A percentile compares a stretch with the other conserved stretches of the same genome.
Conservation (phyloP, 2,329 filamentous ascomycete genomes). For the Trichoderma sp. region DNA sequence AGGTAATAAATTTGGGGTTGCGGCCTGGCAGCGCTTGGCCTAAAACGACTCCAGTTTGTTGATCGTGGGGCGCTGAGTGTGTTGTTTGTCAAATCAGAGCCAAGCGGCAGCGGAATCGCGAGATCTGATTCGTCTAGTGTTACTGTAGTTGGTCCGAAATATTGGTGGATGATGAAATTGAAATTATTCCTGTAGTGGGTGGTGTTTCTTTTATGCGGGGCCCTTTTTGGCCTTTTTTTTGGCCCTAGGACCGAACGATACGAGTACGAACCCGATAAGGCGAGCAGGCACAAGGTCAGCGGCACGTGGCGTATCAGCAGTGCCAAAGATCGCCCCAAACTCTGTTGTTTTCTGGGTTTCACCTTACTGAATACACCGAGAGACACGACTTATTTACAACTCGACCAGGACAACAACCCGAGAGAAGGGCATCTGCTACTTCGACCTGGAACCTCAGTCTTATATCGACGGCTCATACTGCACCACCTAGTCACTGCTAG, state of each 20-base stretch:
- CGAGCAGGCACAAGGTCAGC: not conserved
- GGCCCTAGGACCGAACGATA: not conserved
- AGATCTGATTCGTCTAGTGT: not conserved
- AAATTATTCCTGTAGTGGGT: not conserved
- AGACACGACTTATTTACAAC: not conserved
- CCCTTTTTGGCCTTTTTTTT: not conserved
- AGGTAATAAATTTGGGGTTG: constrained; percentile 11
- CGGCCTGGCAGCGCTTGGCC: not conserved
- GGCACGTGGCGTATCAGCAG: constrained; percentile 10
- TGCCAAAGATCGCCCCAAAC: not conserved
- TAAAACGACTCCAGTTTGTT: not conserved
- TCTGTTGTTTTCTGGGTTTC: not conserved
- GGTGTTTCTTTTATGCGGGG: not conserved
- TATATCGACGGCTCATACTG: not conserved
- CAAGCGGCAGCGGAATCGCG: not conserved
- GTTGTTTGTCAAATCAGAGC: not conserved
- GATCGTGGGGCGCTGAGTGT: not conserved
- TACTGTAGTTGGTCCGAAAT: not conserved
- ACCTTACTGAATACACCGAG: not conserved
- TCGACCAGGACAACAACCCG: not conserved
- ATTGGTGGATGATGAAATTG: constrained; percentile 12
- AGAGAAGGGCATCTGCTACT: not conserved
- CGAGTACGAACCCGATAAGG: constrained; percentile 21
- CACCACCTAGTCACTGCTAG: not conserved
- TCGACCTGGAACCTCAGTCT: not conserved